phyloP scores from a whole-genome alignment of 805 yeast species.

The Soucietia sequanensis region DNA sequence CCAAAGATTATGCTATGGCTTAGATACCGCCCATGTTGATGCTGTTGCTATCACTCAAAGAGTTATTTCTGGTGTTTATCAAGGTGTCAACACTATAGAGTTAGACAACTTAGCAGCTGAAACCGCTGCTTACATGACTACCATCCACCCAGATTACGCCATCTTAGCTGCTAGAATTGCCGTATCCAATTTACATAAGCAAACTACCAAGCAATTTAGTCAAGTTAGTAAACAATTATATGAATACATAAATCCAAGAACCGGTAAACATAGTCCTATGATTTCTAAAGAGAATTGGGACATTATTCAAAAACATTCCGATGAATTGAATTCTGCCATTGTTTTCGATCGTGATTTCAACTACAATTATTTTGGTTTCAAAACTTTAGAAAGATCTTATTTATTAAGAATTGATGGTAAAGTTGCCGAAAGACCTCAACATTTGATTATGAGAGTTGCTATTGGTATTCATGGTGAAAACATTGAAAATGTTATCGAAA shows the following conservation, averaged over 20 bases:
- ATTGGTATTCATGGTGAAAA: slow-evolving; percentile 60
- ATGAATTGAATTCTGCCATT: slow-evolving; percentile 45
- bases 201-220: slow-evolving; percentile 83
- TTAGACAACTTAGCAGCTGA: slow-evolving; percentile 75
- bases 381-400: slow-evolving; percentile 60
- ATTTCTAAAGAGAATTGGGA: slow-evolving; percentile 41
- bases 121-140: slow-evolving; percentile 96
- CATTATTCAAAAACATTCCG: slow-evolving; percentile 35
- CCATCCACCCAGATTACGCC: slow-evolving; percentile 97
- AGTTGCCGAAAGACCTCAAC: slow-evolving; percentile 63
- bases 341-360: slow-evolving; percentile 51
- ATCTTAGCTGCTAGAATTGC: slow-evolving; percentile 94
- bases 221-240: slow-evolving; percentile 72
- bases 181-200: slow-evolving; percentile 89
- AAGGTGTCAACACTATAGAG: slow-evolving; percentile 93
- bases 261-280: slow-evolving; percentile 53
- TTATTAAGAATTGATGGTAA: slow-evolving; percentile 53
- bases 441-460: slow-evolving; percentile 60
- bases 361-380: slow-evolving; percentile 60
- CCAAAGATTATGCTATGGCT: slow-evolving; percentile 90
- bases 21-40: slow-evolving; percentile 88
- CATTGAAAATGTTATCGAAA: slow-evolving; percentile 50
- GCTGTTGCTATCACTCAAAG: slow-evolving; percentile 95
- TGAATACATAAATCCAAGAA: slow-evolving; percentile 78
- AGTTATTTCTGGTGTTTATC: slow-evolving; percentile 93